A percentile compares a stretch with the other conserved stretches of the same genome.
phyloP scores from a whole-genome alignment of 345 rosid species.

The Lepidium sativum region DNA sequence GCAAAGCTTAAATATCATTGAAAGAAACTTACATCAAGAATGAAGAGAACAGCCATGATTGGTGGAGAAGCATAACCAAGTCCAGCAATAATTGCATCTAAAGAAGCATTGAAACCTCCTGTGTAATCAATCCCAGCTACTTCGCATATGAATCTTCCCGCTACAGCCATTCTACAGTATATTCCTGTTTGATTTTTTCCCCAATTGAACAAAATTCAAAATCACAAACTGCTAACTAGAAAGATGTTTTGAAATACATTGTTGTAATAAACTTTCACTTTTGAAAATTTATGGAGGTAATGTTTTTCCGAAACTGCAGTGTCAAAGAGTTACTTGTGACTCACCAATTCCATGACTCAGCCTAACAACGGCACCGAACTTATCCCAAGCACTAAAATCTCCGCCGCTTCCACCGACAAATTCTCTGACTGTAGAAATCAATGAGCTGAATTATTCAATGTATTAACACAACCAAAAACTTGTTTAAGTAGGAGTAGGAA shows the following conservation, averaged over 20 bases:
- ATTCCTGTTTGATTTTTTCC: conserved; percentile 39
- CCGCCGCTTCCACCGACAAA: conserved; percentile 42
- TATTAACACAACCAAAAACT: too few relatives aligned
- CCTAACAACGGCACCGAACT: conserved; percentile 71
- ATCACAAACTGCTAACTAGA: neutral
- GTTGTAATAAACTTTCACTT: neutral
- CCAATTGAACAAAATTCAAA: neutral
- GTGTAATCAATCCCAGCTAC: conserved; percentile 65
- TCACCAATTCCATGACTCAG: conserved; percentile 86
- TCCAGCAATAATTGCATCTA: conserved; percentile 73
- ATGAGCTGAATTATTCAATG: too few relatives aligned
- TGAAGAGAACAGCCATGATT: conserved; percentile 91
- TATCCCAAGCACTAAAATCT: conserved; percentile 76
- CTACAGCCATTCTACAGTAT: conserved; percentile 83
- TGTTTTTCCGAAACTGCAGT: too few relatives aligned
- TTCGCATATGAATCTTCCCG: conserved; percentile 80
- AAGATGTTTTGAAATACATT: too few relatives aligned
- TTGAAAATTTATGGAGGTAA: neutral
- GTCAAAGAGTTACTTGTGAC: conserved; percentile 22
- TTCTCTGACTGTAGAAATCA: too few relatives aligned
- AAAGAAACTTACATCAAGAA: conserved; percentile 61
- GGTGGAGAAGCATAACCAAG: conserved; percentile 95
- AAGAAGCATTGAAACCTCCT: conserved; percentile 71
- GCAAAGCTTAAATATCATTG: neutral
- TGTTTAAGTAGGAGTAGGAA: too few relatives aligned